These are phyloP conservation scores for Ceratocystis eucalypticola DNA, from an alignment of 2,329 filamentous ascomycete genomes.

Conservation along the genomic window DNA sequence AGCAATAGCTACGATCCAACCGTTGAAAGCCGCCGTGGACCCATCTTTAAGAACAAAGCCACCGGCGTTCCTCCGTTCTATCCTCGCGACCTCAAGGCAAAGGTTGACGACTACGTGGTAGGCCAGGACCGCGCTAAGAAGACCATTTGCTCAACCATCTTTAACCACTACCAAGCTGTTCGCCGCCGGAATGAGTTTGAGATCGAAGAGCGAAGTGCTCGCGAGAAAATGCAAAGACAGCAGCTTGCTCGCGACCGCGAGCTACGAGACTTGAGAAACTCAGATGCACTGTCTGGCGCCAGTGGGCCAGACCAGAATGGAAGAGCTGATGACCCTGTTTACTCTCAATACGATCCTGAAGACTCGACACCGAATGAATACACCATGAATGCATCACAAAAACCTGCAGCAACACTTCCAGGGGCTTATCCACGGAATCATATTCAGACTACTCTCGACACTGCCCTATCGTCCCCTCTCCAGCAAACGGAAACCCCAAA, in stretches of 20 bases:
- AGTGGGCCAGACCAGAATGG: constrained; percentile 19
- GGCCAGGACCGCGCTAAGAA: constrained; percentile 93
- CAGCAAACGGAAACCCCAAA: constrained; percentile 37
- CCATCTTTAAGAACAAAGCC: constrained; percentile 42
- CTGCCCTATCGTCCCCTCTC: constrained; percentile 29
- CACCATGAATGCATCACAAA: background rate
- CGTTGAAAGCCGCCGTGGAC: constrained; percentile 40
- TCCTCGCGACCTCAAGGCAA: constrained; percentile 63
- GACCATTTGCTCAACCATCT: constrained; percentile 80
- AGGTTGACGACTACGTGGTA: constrained; percentile 90
- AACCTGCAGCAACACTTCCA: background rate
- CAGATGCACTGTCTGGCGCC: constrained; percentile 12
- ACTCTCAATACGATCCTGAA: constrained; percentile 10
- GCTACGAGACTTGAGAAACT: constrained; percentile 23
- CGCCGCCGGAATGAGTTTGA: constrained; percentile 68
- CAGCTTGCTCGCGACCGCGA: constrained; percentile 56
- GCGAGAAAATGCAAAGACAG: constrained; percentile 57
- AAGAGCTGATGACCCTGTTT: constrained; percentile 11
- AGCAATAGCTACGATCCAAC: constrained; percentile 46
- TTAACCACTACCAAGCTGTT: constrained; percentile 89
- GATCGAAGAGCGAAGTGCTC: constrained; percentile 42
- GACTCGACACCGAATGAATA: constrained; percentile 24
- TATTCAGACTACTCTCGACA: constrained; percentile 12
- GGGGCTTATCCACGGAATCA: background rate
- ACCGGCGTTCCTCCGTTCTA: constrained; percentile 50